Evolutionary conservation across 1,139 yeast genomes (phyloP), one percentile per base, ranked within the genome.

Genomic region (Hyphopichia khmerensis): DNA sequence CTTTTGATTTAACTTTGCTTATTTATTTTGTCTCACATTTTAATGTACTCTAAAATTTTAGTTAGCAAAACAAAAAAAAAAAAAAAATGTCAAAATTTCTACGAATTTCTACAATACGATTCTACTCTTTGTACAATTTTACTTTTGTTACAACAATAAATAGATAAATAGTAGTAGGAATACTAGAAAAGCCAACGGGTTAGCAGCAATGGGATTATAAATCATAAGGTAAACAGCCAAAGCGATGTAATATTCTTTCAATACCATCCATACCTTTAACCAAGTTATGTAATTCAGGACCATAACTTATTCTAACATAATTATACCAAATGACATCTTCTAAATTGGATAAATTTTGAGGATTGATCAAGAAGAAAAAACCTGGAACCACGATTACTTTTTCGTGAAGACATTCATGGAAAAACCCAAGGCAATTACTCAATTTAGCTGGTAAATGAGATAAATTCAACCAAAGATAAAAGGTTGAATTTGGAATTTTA

Each of bases 231-330:
- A 71, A 64, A 46, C 75, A 69, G 17, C 66, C 65, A 50, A 73
- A 76, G 44, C 79, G 67, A 29, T 64, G 57, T 46, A 81, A 69
- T 26, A 82, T 79, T n/a, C 75, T 60, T 55, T 80, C 84, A 42
- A 82, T 80, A 13, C 84, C 84, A 52, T 81, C 85, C 85, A 82
- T 77, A n/a, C 87, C 87, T 51, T 66, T 65, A 41, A 67, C 79
- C 53, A 81, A 65, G 36, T 73, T 74, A 32, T 69, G 72, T 49
- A 80, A 51, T 48, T 80, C 85, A 3, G 87, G 87, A 2, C 87
- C 87, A 53, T 81, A 82, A 49, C 84, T 79, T 43, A 82, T 65
- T 55, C 87, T 67, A 10, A 81, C 84, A 51, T 72, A 81, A 48
- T 80, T 78, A 55, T 79, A 81, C 84, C 84, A 80, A 40, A 79